Percentiles rank a stretch among this genome's conserved stretches.
phyloP scores from a whole-genome alignment of 805 yeast genomes.

The Candida ficus region DNA sequence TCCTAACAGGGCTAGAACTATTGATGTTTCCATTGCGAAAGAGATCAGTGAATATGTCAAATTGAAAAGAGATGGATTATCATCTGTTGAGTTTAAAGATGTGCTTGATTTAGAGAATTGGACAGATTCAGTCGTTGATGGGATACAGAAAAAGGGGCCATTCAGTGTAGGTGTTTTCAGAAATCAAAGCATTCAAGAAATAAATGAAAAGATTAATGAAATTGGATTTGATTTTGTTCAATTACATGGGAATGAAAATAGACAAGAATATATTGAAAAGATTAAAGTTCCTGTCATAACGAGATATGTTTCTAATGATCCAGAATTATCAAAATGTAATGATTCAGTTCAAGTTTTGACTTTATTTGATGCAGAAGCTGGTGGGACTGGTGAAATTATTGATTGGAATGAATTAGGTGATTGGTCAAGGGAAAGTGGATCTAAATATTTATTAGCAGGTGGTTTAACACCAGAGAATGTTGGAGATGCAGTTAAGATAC shows the following conservation, averaged over 20 bases:
- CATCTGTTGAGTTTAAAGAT: not conserved
- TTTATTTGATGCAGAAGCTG: slow-evolving; percentile 79
- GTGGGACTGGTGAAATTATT: slow-evolving; percentile 85
- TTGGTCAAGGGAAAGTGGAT: slow-evolving; percentile 27
- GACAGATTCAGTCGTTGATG: slow-evolving; percentile 12
- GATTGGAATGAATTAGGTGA: slow-evolving; percentile 58
- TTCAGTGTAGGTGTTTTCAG: slow-evolving; percentile 85
- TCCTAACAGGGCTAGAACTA: slow-evolving; percentile 73
- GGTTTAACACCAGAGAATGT: slow-evolving; percentile 82
- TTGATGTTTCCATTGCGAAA: slow-evolving; percentile 41
- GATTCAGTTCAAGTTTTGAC: slow-evolving; percentile 44
- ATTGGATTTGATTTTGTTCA: slow-evolving; percentile 74
- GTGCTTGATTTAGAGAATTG: not conserved
- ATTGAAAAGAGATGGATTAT: slow-evolving; percentile 4
- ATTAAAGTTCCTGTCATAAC: slow-evolving; percentile 59
- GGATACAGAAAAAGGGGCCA: slow-evolving; percentile 44
- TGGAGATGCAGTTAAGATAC: slow-evolving; percentile 36
- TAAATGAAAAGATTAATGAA: slow-evolving; percentile 35
- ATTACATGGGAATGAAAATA: slow-evolving; percentile 74
- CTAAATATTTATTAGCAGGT: slow-evolving; percentile 72
- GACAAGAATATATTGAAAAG: slow-evolving; percentile 33
- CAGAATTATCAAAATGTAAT: slow-evolving; percentile 29
- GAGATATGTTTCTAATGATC: slow-evolving; percentile 61
- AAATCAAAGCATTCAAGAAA: slow-evolving; percentile 68
- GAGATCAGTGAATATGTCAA: slow-evolving; percentile 37